Conservation (phyloP, 75 land plant species). For the Gnetum montanum region DNA sequence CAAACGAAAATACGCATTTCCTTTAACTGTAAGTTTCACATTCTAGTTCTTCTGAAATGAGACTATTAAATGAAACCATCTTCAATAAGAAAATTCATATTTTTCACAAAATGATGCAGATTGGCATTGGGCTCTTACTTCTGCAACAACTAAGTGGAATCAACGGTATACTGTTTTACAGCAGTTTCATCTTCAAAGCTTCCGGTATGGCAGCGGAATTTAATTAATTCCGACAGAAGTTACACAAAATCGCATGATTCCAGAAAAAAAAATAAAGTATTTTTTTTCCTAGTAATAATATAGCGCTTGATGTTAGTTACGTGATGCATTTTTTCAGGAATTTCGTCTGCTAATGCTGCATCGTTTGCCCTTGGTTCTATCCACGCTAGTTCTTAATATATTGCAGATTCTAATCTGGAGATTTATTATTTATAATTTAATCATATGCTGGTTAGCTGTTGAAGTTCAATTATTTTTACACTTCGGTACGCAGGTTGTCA, state of each 20-base stretch:
- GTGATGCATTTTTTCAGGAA: background rate
- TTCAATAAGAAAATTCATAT: too few species aligned
- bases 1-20: slow-evolving; percentile 17
- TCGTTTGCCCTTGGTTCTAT: slow-evolving; percentile 4
- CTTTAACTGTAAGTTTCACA: slow-evolving; percentile 25
- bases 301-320: background rate
- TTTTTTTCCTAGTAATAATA: background rate
- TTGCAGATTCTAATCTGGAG: background rate
- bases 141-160: slow-evolving; percentile 71
- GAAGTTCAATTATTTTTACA: too few species aligned
- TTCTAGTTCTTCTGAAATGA: too few species aligned
- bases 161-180: slow-evolving; percentile 61
- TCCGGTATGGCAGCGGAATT: slow-evolving; percentile 31
- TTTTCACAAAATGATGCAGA: too few species aligned
- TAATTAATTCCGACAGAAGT: background rate
- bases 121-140: slow-evolving; percentile 51
- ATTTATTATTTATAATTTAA: too few species aligned
- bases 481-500: too few species aligned
- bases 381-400: background rate
- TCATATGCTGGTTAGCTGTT: too few species aligned
- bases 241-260: too few species aligned
- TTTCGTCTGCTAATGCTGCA: slow-evolving; percentile 9
- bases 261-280: background rate
- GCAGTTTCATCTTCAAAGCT: slow-evolving; percentile 42
- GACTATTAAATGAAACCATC: too few species aligned